phyloP scores from a whole-genome alignment of 108 stramenopile genomes.

The Mayamaea pseudoterrestris region DNA sequence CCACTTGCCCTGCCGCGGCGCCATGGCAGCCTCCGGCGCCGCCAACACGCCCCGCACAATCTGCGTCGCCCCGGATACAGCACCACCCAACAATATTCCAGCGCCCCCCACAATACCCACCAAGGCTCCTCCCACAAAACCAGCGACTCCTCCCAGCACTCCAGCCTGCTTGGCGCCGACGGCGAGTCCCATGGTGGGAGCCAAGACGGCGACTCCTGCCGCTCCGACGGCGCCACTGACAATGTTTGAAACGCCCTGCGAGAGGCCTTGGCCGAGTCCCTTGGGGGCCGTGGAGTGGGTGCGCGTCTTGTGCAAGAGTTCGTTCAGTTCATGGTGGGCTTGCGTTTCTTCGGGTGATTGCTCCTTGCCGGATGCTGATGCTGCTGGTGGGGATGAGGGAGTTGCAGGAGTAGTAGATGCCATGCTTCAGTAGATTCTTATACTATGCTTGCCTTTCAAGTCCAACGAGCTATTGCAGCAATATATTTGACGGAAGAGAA shows the following conservation, averaged over 20 bases:
- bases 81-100: constrained; percentile 30
- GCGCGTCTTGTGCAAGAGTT: too few relatives aligned
- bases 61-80: constrained; percentile 30
- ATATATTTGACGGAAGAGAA: too few relatives aligned
- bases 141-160: constrained; percentile 6
- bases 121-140: constrained; percentile 34
- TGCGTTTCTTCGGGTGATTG: too few relatives aligned
- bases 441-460: too few relatives aligned
- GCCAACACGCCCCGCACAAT: constrained; percentile 52
- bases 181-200: constrained; percentile 32
- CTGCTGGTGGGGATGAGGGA: too few relatives aligned
- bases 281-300: too few relatives aligned
- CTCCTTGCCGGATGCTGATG: too few relatives aligned
- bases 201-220: constrained; percentile 51
- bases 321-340: too few relatives aligned
- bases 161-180: constrained; percentile 7
- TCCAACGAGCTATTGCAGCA: too few relatives aligned
- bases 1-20: constrained; percentile 62
- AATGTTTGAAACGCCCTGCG: constrained; percentile 43
- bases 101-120: constrained; percentile 40
- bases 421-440: too few relatives aligned
- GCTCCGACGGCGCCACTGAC: constrained; percentile 54
- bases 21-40: constrained; percentile 38
- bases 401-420: too few relatives aligned
- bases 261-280: constrained; percentile 26